Conservation (phyloP, 441 rosid genomes). For the Dalechampia spathulata region DNA sequence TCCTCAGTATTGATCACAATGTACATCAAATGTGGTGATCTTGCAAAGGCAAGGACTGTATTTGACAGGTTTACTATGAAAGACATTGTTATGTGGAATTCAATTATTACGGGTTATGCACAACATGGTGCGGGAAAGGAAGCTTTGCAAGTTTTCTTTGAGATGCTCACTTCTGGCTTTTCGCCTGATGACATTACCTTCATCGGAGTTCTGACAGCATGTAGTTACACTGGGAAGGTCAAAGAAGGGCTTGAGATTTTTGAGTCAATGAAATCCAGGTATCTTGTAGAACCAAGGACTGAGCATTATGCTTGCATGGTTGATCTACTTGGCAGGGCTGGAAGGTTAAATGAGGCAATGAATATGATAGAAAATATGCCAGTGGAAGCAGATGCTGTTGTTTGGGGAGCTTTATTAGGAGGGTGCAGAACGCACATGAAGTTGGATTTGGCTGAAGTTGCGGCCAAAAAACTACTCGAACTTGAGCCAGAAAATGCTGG, state of each 20-base stretch:
- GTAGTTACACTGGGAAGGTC: constrained; percentile 53
- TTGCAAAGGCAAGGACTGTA: constrained; percentile 38
- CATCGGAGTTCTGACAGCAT: constrained; percentile 57
- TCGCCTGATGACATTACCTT: constrained; percentile 52
- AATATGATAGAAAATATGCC: constrained; percentile 45
- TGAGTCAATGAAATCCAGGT: constrained; percentile 44
- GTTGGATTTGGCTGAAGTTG: constrained; percentile 56
- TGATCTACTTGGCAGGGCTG: constrained; percentile 65
- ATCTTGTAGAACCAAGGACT: constrained; percentile 35
- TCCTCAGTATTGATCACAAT: constrained; percentile 60
- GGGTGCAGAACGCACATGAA: constrained; percentile 53
- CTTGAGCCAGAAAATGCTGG: constrained; percentile 56
- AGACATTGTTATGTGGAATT: constrained; percentile 70
- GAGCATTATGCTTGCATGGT: constrained; percentile 66
- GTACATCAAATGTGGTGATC: constrained; percentile 62
- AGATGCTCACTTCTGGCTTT: constrained; percentile 39
- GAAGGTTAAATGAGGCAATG: constrained; percentile 49
- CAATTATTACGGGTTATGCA: constrained; percentile 51
- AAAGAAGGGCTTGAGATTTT: constrained; percentile 48
- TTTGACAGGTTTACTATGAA: constrained; percentile 41
- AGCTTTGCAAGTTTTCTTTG: constrained; percentile 40
- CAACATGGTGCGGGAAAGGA: constrained; percentile 57
- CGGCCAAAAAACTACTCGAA: constrained; percentile 45
- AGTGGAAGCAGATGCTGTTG: constrained; percentile 53
- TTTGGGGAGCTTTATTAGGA: constrained; percentile 69